A percentile compares a stretch with the other conserved stretches of the same genome.
These are phyloP conservation scores for Onygenales sp. DNA, from an alignment of 2,329 filamentous ascomycete species.

Conservation along the genomic window DNA sequence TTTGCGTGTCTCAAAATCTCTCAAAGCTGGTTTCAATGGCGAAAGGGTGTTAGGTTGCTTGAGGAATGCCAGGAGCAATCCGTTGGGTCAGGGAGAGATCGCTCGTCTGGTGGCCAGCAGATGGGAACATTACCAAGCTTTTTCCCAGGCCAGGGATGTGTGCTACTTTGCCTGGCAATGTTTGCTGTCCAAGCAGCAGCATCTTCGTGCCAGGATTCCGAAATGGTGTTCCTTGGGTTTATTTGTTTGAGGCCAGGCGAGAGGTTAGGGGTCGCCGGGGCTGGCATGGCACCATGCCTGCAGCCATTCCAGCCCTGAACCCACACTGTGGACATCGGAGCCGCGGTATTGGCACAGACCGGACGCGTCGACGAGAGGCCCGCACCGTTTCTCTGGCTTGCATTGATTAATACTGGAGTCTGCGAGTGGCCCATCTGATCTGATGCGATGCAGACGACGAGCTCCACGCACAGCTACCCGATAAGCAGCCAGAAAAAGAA, in stretches of 20 bases:
- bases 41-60: neutral
- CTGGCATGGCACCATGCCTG: neutral
- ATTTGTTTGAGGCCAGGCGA: neutral
- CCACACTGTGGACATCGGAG: neutral
- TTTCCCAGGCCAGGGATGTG: neutral
- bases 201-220: neutral
- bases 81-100: no score
- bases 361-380: neutral
- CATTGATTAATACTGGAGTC: neutral
- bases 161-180: neutral
- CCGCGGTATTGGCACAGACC: neutral
- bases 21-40: neutral
- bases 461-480: neutral
- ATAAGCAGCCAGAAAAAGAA: neutral
- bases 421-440: neutral
- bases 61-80: no score
- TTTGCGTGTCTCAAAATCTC: neutral
- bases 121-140: neutral
- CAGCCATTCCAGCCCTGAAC: neutral
- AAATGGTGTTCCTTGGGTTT: neutral
- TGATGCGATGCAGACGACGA: neutral
- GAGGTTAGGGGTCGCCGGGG: neutral
- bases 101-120: neutral
- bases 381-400: neutral
- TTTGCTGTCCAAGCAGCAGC: neutral